Conservation (phyloP, 2,329 filamentous ascomycete genomes). For the Talaromyces sp. region DNA sequence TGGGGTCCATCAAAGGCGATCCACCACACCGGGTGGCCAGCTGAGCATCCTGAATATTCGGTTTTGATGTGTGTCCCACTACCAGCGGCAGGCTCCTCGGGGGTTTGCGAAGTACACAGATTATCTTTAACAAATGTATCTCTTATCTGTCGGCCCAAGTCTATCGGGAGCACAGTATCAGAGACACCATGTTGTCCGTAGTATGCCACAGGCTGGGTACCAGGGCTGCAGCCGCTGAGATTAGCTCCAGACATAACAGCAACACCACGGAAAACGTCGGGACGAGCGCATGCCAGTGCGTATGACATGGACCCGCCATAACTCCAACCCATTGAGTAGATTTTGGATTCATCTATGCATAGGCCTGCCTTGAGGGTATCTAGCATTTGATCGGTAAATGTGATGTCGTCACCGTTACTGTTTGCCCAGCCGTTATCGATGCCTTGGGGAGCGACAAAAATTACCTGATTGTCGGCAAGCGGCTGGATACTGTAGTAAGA, state of each 20-base stretch:
- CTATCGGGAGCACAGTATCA: conserved; percentile 1
- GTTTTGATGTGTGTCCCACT: conserved; percentile 4
- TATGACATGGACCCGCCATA: conserved; percentile 7
- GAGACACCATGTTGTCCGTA: conserved; percentile 4
- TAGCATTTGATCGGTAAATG: conserved; percentile 3
- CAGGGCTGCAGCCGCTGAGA: conserved; percentile 2
- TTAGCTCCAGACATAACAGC: conserved; percentile 6
- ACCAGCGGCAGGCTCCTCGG: not conserved
- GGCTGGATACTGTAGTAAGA: conserved; percentile 4
- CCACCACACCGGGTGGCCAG: conserved; percentile 3
- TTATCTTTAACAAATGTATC: conserved; percentile 6
- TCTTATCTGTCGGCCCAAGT: conserved; percentile 1
- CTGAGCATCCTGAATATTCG: conserved; percentile 1
- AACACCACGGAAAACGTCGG: conserved; percentile 3
- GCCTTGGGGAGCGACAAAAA: conserved; percentile 6
- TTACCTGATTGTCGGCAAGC: not conserved
- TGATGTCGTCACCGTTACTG: not conserved
- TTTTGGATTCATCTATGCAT: not conserved
- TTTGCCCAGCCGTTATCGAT: conserved; percentile 3
- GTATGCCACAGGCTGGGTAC: conserved; percentile 4
- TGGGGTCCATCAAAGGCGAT: conserved; percentile 1
- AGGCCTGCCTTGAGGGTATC: not conserved
- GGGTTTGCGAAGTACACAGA: not conserved
- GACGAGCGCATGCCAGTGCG: conserved; percentile 3
- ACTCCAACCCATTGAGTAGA: conserved; percentile 6